Percentiles rank a stretch among this genome's conserved stretches.
Evolutionary conservation across 139 green algal genomes (phyloP).

Genomic region (Edaphochlamys debaryana): DNA sequence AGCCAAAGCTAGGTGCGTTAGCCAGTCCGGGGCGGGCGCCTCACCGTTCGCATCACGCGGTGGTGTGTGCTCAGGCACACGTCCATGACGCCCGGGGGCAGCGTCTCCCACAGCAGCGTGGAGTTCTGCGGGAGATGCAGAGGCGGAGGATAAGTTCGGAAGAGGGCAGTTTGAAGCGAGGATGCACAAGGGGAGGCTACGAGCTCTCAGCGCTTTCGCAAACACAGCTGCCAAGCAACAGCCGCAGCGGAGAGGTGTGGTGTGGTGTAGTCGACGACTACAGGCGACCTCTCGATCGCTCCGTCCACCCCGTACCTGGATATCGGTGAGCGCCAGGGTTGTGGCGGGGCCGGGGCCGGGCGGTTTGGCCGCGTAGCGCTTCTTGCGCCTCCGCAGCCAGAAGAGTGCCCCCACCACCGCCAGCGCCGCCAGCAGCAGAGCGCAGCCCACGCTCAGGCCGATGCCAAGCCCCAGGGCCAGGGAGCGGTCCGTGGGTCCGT

Average conservation of each 20-base stretch:
- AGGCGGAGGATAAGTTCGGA: no score
- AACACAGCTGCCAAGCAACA: no score
- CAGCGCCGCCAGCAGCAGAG: not conserved
- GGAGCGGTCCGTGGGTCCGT: not conserved
- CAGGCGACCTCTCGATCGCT: no score
- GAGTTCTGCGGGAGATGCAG: no score
- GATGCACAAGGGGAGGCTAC: no score
- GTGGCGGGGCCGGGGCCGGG: conserved; percentile 17
- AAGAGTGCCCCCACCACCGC: not conserved
- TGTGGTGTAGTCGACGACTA: no score
- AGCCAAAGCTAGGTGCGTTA: no score
- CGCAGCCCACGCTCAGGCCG: not conserved
- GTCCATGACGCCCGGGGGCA: conserved; percentile 35
- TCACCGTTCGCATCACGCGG: conserved; percentile 9
- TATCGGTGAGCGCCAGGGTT: conserved; percentile 36
- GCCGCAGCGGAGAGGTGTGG: no score
- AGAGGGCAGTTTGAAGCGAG: no score
- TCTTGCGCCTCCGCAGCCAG: not conserved
- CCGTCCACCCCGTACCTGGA: no score
- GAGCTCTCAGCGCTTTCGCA: no score
- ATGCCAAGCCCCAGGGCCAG: not conserved
- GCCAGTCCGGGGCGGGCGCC: no score
- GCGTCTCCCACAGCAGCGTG: conserved; percentile 37
- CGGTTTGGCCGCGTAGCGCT: not conserved
- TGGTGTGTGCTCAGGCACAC: conserved; percentile 38